Evolutionary conservation across 179 eudicot species (phyloP), one percentile per base, ranked within the genome.

Genomic region (Gypsophila paniculata): DNA sequence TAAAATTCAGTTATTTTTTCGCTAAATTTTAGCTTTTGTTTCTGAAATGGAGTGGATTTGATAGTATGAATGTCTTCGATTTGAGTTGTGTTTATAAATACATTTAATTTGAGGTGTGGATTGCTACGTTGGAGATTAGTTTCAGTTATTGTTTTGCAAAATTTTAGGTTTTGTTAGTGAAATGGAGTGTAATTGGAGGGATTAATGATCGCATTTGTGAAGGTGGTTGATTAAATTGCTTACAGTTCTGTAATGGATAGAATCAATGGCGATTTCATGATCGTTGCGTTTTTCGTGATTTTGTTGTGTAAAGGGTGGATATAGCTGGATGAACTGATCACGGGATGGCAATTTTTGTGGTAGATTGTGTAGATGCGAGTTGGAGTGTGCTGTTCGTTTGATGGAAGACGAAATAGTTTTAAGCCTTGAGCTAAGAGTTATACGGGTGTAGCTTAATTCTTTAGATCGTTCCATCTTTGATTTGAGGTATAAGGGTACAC

Each of bases 311-410:
- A 6, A 23, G 12, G 29, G 6, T 23, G 49, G 0, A n/a, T 8
- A n/a, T 62, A n/a, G 17, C 26, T 66, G 57, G 55, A 66, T 66
- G 36, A 49, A 48, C 15, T 25, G 38, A 14, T 66, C 57, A 66
- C 48, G 53, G 57, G 55, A 46, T n/a, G n/a, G n/a, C n/a, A n/a
- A 46, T 25, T 36, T 17, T 66, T 46, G 5, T 14, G 70, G 70
- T 46, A 23, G 70, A 17, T n/a, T n/a, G n/a, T n/a, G n/a, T n/a
- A n/a, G n/a, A n/a, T n/a, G n/a, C n/a, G n/a, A n/a, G 69, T 46
- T 44, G n/a, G 38, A 14, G 21, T 6, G 38, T 66, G 36, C 44
- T 66, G 19, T 22, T 21, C 25, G 36, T 7, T 52, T 12, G 32
- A 7, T 9, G 34, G 36, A 6, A 21, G 69, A 44, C 12, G 21